phyloP scores from a whole-genome alignment of 306 rosid species.

The Cicer yamashitae region DNA sequence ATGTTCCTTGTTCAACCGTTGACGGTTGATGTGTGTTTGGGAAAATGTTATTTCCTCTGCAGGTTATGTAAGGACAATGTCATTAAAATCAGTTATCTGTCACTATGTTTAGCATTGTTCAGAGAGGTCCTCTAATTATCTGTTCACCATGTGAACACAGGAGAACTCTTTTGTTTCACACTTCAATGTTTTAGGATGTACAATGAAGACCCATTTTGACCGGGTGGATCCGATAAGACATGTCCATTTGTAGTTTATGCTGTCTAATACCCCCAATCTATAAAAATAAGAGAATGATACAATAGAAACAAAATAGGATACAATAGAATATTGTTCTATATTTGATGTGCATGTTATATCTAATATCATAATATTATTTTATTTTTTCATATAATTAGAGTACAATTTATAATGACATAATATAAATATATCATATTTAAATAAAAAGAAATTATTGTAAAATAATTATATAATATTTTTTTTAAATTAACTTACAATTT shows the following conservation, averaged over 20 bases:
- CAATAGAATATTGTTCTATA: no score
- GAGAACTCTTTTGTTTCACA: conserved; percentile 30
- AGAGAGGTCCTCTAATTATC: conserved; percentile 44
- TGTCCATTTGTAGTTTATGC: neutral
- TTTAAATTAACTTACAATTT: no score
- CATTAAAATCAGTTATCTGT: conserved; percentile 44
- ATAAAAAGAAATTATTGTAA: no score
- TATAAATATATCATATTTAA: no score
- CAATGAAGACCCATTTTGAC: conserved; percentile 10
- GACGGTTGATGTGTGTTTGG: conserved; percentile 45
- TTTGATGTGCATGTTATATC: no score
- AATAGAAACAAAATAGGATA: no score
- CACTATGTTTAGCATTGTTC: conserved; percentile 42
- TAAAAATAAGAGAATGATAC: no score
- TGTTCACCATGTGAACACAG: conserved; percentile 45
- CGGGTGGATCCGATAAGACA: neutral
- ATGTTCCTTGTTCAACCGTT: conserved; percentile 41
- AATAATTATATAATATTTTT: no score
- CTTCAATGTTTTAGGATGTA: conserved; percentile 23
- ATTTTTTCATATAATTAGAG: no score
- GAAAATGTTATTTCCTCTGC: conserved; percentile 51
- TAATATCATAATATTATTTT: no score
- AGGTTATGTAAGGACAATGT: conserved; percentile 42
- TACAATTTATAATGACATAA: no score
- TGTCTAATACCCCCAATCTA: no score